Evolutionary conservation across 768 basidiomycete species (phyloP).

Genomic region (Jaapia argillacea): DNA sequence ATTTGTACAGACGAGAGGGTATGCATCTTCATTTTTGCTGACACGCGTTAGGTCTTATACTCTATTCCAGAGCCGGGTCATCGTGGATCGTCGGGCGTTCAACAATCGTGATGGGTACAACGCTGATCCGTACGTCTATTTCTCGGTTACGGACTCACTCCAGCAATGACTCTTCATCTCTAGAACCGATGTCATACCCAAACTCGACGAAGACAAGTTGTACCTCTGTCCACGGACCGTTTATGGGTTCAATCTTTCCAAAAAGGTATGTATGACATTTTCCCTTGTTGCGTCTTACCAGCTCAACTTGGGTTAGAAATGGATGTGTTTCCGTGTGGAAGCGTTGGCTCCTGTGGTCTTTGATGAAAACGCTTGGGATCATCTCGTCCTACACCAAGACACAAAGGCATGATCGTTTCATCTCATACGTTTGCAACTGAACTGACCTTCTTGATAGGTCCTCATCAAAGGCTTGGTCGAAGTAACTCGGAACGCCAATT

Average conservation of each 20-base stretch:
- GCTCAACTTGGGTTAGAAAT: neutral
- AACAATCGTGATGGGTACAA: constrained; percentile 2
- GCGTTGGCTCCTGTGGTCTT: neutral
- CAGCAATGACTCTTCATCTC: neutral
- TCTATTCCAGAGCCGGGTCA: constrained; percentile 12
- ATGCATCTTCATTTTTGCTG: neutral
- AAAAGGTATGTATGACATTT: neutral
- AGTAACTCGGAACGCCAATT: constrained; percentile 14
- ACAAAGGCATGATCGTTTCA: neutral
- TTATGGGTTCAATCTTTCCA: neutral
- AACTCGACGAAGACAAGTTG: constrained; percentile 1
- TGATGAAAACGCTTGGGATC: constrained; percentile 1
- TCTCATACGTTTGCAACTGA: neutral
- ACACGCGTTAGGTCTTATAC: neutral
- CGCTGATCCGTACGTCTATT: constrained; percentile 3
- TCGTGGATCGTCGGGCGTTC: constrained; percentile 11
- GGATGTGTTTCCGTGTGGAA: constrained; percentile 1
- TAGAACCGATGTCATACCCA: neutral
- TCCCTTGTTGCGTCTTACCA: neutral
- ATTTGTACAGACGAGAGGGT: constrained; percentile 8
- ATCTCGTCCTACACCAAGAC: neutral
- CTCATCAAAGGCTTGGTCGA: constrained; percentile 17
- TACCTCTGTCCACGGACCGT: neutral
- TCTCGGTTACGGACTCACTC: neutral
- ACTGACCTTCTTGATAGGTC: constrained; percentile 2